These are phyloP conservation scores for Pseudonectria buxi DNA, from an alignment of 2,329 filamentous ascomycete species.

Conservation along the genomic window DNA sequence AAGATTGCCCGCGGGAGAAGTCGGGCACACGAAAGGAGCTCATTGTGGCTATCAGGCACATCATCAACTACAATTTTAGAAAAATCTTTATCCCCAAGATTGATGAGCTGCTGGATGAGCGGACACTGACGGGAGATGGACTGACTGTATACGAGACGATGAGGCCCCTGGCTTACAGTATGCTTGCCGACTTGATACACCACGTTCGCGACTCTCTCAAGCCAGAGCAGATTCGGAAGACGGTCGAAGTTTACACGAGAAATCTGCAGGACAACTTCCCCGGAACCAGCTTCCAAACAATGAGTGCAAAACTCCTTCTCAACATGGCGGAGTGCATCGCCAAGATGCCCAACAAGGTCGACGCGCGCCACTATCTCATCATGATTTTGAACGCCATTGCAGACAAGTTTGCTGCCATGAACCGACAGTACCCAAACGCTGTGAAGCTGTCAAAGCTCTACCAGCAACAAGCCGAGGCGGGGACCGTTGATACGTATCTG, in stretches of 20 bases:
- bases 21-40: conserved; percentile 91
- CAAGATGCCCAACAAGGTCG: conserved; percentile 84
- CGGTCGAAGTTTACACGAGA: conserved; percentile 93
- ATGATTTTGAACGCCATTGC: conserved; percentile 97
- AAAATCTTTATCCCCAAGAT: conserved; percentile 94
- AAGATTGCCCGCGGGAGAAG: conserved; percentile 92
- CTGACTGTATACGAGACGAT: conserved; percentile 96
- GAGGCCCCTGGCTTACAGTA: conserved; percentile 91
- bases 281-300: conserved; percentile 97
- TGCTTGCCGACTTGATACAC: conserved; percentile 96
- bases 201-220: conserved; percentile 86
- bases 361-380: conserved; percentile 90
- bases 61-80: conserved; percentile 98
- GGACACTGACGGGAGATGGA: conserved; percentile 90
- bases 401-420: conserved; percentile 98
- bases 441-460: conserved; percentile 83
- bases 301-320: conserved; percentile 93
- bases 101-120: conserved; percentile 87
- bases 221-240: conserved; percentile 87
- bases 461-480: conserved; percentile 59
- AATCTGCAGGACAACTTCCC: conserved; percentile 95
- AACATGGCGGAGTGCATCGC: conserved; percentile 99
- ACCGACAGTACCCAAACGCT: conserved; percentile 88
- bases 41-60: conserved; percentile 91
- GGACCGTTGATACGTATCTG: conserved; percentile 67